phyloP scores from a whole-genome alignment of 2,329 filamentous ascomycete genomes.

The Gaeumannomyces sp. region DNA sequence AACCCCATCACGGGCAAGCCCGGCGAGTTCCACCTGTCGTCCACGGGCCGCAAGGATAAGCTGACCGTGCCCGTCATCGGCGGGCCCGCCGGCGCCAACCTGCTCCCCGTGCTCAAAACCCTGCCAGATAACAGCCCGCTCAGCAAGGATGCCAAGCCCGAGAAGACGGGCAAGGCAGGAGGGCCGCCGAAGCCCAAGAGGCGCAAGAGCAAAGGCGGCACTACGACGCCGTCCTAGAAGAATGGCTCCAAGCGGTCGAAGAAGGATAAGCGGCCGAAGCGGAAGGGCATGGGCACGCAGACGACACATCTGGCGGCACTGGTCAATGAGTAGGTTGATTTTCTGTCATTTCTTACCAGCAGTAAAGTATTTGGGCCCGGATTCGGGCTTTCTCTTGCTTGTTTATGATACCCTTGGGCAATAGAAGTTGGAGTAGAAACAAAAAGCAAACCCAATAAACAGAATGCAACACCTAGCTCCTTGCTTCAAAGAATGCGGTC shows the following conservation, averaged over 20 bases:
- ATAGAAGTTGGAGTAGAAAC: conserved; percentile 1
- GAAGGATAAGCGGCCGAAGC: background rate
- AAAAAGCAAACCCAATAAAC: background rate
- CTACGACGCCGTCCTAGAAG: conserved; percentile 23
- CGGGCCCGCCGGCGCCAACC: conserved; percentile 20
- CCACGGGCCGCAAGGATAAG: conserved; percentile 49
- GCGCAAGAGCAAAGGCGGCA: conserved; percentile 39
- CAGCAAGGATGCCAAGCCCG: conserved; percentile 36
- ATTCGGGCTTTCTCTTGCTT: conserved; percentile 7
- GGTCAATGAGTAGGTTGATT: background rate
- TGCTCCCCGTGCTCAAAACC: conserved; percentile 29
- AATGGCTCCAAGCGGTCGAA: background rate
- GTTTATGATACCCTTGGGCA: conserved; percentile 8
- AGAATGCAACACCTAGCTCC: background rate
- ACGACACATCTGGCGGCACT: background rate
- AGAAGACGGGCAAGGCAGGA: conserved; percentile 30
- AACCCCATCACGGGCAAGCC: conserved; percentile 62
- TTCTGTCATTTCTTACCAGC: background rate
- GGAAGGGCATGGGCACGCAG: background rate
- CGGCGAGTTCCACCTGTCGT: conserved; percentile 58
- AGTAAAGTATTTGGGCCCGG: background rate
- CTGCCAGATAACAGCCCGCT: conserved; percentile 32
- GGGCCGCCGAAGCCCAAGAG: conserved; percentile 36
- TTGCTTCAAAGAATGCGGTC: background rate
- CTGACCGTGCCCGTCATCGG: conserved; percentile 18